Evolutionary conservation across 1,139 yeast genomes (phyloP).

Genomic region (Sugiyamaella grinbergsii): DNA sequence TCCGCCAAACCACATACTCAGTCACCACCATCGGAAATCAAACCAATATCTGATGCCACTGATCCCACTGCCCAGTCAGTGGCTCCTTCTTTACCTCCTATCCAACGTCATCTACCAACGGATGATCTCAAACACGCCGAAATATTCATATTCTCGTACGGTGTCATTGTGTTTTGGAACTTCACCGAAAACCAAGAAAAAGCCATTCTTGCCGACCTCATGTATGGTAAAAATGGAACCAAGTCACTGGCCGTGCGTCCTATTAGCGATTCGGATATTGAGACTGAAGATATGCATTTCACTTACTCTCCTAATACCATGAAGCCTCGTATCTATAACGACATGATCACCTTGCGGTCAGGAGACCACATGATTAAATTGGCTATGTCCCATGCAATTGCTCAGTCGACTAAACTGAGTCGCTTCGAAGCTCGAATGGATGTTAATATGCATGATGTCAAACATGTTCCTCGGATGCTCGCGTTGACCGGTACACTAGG

Average conservation of each 20-base stretch:
- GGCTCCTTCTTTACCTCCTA: slow-evolving; percentile 11
- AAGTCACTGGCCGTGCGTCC: slow-evolving; percentile 64
- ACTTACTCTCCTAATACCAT: slow-evolving; percentile 80
- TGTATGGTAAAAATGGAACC: slow-evolving; percentile 50
- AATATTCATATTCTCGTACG: slow-evolving; percentile 84
- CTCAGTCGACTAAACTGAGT: slow-evolving; percentile 90
- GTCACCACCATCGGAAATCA: too few relatives aligned
- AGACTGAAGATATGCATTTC: slow-evolving; percentile 92
- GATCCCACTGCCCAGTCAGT: not conserved
- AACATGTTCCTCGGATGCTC: slow-evolving; percentile 81
- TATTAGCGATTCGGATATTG: slow-evolving; percentile 85
- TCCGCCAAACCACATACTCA: too few relatives aligned
- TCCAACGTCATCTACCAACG: slow-evolving; percentile 33
- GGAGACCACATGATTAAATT: slow-evolving; percentile 92
- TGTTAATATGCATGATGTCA: slow-evolving; percentile 76
- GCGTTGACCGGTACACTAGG: slow-evolving; percentile 91
- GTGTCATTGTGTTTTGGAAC: slow-evolving; percentile 97
- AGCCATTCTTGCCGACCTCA: slow-evolving; percentile 87
- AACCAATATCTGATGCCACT: slow-evolving; percentile 5
- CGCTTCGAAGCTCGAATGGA: slow-evolving; percentile 92
- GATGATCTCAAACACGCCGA: slow-evolving; percentile 82
- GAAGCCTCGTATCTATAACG: slow-evolving; percentile 89
- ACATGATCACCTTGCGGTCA: slow-evolving; percentile 85
- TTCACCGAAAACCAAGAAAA: slow-evolving; percentile 91
- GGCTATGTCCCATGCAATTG: slow-evolving; percentile 94